Conservation (phyloP, 1,284 basidiomycete genomes). For the Waitea zeae region DNA sequence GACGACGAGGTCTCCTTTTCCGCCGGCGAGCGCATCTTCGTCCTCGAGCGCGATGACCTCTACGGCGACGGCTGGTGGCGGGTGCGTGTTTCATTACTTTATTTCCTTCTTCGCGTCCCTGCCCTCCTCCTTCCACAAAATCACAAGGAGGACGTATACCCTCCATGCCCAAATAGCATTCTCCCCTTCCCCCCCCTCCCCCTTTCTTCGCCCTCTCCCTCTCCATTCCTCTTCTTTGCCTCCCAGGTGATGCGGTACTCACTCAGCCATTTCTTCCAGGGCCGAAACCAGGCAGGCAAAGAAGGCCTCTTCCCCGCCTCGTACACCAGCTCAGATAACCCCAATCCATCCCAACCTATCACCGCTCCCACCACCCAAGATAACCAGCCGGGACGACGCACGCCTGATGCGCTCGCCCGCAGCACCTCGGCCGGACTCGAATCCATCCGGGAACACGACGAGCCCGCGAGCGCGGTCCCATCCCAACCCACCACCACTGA, state of each 20-base stretch:
- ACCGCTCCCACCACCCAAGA: neutral
- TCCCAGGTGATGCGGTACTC: neutral
- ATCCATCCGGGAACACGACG: neutral
- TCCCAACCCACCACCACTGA: no score
- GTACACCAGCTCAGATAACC: slow-evolving; percentile 61
- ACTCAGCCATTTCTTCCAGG: slow-evolving; percentile 28
- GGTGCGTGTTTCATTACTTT: slow-evolving; percentile 42
- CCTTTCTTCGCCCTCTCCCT: slow-evolving; percentile 5
- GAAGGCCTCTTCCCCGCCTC: slow-evolving; percentile 83
- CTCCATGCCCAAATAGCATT: slow-evolving; percentile 1
- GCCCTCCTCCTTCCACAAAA: neutral
- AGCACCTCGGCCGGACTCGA: neutral
- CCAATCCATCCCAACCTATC: slow-evolving; percentile 9
- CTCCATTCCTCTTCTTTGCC: no score
- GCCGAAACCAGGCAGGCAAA: slow-evolving; percentile 70
- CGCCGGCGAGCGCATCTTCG: slow-evolving; percentile 76
- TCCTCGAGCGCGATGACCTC: slow-evolving; percentile 86
- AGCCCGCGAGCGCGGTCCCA: neutral
- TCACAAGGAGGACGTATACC: neutral
- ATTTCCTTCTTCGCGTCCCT: no score
- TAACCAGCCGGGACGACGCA: neutral
- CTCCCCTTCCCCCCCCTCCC: slow-evolving; percentile 4
- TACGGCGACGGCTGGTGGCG: slow-evolving; percentile 99
- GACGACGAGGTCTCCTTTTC: slow-evolving; percentile 85
- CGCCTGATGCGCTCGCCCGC: slow-evolving; percentile 2